A percentile compares a stretch with the other conserved stretches of the same genome.
These are phyloP conservation scores for Trypethelium eluteriae DNA, from an alignment of 495 filamentous ascomycete genomes.

Conservation along the genomic window DNA sequence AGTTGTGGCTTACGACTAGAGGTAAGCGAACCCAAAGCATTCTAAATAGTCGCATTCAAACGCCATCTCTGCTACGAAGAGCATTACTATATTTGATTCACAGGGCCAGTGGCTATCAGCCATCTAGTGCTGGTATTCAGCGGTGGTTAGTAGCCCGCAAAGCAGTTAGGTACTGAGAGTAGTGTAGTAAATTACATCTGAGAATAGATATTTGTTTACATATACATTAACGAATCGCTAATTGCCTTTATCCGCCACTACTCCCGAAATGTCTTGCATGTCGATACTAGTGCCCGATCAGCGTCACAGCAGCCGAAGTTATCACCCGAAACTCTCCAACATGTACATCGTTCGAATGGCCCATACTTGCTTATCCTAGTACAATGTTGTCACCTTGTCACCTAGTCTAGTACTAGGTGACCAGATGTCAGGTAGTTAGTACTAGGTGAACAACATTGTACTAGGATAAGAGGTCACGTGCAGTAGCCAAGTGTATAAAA, in stretches of 20 bases:
- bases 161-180: not conserved
- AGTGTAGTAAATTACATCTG: not conserved
- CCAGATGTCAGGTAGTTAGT: too few species aligned
- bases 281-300: not conserved
- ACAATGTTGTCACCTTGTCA: too few species aligned
- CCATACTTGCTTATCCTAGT: too few species aligned
- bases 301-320: not conserved
- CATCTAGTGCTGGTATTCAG: not conserved
- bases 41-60: not conserved
- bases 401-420: too few species aligned
- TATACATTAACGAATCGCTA: not conserved
- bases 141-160: not conserved
- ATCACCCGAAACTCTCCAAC: not conserved
- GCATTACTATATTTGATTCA: not conserved
- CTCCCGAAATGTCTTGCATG: not conserved
- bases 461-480: too few species aligned
- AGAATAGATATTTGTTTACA: not conserved
- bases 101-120: not conserved
- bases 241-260: not conserved
- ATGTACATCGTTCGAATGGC: not conserved
- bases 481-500: too few species aligned
- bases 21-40: not conserved
- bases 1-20: not conserved
- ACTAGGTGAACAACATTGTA: too few species aligned
- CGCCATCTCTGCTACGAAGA: not conserved